Conservation (phyloP, 108 stramenopile genomes). For the Conticribra guillardii region DNA sequence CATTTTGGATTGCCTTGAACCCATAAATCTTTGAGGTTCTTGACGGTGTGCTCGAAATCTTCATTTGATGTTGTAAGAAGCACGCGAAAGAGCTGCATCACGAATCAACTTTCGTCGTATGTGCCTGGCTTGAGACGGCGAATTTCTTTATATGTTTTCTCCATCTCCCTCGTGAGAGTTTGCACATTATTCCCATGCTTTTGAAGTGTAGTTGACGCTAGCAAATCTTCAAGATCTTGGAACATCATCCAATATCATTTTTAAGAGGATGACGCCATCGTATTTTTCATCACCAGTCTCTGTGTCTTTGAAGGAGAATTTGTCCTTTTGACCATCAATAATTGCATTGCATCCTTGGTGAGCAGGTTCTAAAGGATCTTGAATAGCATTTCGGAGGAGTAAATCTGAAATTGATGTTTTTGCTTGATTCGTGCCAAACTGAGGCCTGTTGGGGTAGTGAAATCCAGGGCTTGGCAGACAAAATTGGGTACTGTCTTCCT, state of each 20-base stretch:
- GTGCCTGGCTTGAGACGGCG: not conserved
- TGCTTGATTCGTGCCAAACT: too few relatives aligned
- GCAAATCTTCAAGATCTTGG: not conserved
- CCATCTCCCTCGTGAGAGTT: not conserved
- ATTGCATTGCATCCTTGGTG: not conserved
- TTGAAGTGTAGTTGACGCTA: not conserved
- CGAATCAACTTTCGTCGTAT: constrained; percentile 10
- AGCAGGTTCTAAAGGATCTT: not conserved
- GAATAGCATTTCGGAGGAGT: constrained; percentile 1
- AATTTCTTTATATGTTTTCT: constrained; percentile 3
- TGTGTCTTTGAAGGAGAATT: too few relatives aligned
- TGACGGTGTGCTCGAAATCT: too few relatives aligned
- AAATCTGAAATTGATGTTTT: too few relatives aligned
- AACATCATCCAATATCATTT: constrained; percentile 2
- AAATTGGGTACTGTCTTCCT: too few relatives aligned
- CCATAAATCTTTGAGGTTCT: too few relatives aligned
- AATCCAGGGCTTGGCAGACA: too few relatives aligned
- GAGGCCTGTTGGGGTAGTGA: too few relatives aligned
- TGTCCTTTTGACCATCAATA: not conserved
- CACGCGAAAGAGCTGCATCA: constrained; percentile 18
- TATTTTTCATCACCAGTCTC: not conserved
- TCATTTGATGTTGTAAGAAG: not conserved
- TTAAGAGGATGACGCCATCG: constrained; percentile 12
- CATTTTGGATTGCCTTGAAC: not conserved
- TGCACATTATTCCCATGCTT: constrained; percentile 1